These are phyloP conservation scores for Apiospora saccharicola DNA, from an alignment of 2,329 filamentous ascomycete species.

Conservation along the genomic window DNA sequence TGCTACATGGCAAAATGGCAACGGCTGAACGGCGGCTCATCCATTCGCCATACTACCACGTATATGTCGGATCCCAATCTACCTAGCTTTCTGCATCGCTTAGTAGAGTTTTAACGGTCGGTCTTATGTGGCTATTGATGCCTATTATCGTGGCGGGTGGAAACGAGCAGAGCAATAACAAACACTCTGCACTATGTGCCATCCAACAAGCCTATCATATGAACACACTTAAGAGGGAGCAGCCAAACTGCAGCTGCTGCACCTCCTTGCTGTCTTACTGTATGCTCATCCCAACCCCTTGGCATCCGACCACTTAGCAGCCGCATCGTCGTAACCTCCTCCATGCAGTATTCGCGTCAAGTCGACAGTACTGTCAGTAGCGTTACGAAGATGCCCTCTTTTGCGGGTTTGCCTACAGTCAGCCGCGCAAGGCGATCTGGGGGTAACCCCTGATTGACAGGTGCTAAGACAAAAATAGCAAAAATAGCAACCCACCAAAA, in stretches of 20 bases:
- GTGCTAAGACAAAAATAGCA: slow-evolving; percentile 17
- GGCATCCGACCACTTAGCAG: not conserved
- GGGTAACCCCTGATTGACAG: slow-evolving; percentile 17
- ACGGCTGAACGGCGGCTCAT: not conserved
- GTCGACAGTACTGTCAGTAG: slow-evolving; percentile 13
- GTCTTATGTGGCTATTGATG: not conserved
- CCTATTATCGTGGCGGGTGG: slow-evolving; percentile 5
- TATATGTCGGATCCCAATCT: not conserved
- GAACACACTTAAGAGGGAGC: not conserved
- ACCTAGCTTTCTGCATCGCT: not conserved
- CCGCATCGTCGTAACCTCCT: slow-evolving; percentile 3
- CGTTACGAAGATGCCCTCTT: not conserved
- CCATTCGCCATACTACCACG: not conserved
- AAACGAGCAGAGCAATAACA: not conserved
- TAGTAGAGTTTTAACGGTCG: slow-evolving; percentile 8
- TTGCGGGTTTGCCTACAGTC: slow-evolving; percentile 14
- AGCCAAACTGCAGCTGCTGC: not conserved
- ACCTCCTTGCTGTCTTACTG: not conserved
- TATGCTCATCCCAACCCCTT: not conserved
- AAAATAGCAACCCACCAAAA: not conserved
- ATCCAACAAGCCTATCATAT: not conserved
- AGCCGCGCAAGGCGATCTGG: slow-evolving; percentile 9
- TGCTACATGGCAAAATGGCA: not conserved
- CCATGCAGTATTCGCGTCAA: not conserved
- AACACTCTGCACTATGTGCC: not conserved